phyloP scores from a whole-genome alignment of 805 yeast genomes.

The Starmerella stigmatis region DNA sequence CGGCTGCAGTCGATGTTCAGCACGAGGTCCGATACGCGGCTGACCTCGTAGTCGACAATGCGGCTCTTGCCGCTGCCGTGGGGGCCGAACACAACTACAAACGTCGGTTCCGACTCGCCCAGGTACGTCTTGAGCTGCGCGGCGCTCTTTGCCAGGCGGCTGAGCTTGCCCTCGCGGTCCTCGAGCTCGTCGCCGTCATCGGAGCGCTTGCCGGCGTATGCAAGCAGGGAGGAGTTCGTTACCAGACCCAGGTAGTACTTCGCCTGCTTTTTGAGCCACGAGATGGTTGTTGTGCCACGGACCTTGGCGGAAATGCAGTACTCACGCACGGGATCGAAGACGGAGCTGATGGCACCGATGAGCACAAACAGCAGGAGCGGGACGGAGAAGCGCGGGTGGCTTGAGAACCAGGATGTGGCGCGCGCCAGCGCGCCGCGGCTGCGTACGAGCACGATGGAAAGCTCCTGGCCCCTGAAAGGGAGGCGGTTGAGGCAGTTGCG shows the following conservation, averaged over 20 bases:
- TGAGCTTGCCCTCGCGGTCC: constrained; percentile 1
- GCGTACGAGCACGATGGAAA: constrained; percentile 36
- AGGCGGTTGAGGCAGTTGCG: constrained; percentile 73
- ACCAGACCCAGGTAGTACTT: background rate
- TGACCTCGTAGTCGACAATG: constrained; percentile 49
- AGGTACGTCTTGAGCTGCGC: constrained; percentile 75
- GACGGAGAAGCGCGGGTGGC: constrained; percentile 72
- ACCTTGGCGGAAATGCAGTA: constrained; percentile 67
- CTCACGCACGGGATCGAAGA: constrained; percentile 89
- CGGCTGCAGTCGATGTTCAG: constrained; percentile 70
- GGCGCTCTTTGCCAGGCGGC: constrained; percentile 25
- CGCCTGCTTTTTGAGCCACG: background rate
- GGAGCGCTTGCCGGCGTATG: background rate
- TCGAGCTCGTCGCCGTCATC: background rate
- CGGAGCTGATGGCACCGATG: constrained; percentile 70
- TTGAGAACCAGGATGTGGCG: constrained; percentile 47
- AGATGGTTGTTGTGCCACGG: constrained; percentile 16
- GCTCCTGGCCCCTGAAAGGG: background rate
- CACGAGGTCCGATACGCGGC: constrained; percentile 52
- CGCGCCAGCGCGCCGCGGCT: constrained; percentile 21
- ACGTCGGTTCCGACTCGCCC: constrained; percentile 80
- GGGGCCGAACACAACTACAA: constrained; percentile 84
- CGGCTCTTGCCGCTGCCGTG: constrained; percentile 82
- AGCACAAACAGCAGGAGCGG: constrained; percentile 70
- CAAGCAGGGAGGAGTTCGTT: background rate